Conservation (phyloP, 257 asterid genomes). For the Oldenlandia corymbosa region DNA sequence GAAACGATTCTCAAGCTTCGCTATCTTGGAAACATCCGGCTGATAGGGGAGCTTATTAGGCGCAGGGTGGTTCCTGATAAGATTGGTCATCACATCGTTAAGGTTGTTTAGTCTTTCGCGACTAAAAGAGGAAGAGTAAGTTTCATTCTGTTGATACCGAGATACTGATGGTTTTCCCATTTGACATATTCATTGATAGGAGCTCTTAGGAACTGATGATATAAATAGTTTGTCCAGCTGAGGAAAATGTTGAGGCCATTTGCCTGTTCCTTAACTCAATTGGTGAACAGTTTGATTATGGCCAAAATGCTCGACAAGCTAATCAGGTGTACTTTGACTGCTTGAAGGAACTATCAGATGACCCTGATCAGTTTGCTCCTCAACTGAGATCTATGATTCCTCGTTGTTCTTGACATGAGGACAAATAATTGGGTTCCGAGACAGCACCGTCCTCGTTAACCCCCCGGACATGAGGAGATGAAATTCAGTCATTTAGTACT, state of each 20-base stretch:
- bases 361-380: constrained; percentile 71
- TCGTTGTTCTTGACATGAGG: constrained; percentile 77
- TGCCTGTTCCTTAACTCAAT: constrained; percentile 90
- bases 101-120: constrained; percentile 41
- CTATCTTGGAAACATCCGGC: constrained; percentile 91
- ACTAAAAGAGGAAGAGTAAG: not conserved
- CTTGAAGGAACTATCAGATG: constrained; percentile 65
- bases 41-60: constrained; percentile 95
- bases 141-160: not conserved
- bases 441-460: no score
- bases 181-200: constrained; percentile 42
- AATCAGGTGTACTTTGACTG: constrained; percentile 64
- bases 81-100: constrained; percentile 96
- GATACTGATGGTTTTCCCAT: not conserved
- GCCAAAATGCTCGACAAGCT: constrained; percentile 59
- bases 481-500: constrained; percentile 4
- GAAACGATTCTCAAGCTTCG: constrained; percentile 81
- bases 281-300: constrained; percentile 87
- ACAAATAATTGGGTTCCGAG: constrained; percentile 73
- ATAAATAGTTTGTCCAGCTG: constrained; percentile 68
- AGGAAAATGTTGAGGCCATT: constrained; percentile 95
- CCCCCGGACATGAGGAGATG: constrained; percentile 95
- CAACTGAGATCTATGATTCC: constrained; percentile 82
- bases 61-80: constrained; percentile 95
- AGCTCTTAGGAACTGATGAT: constrained; percentile 69